Evolutionary conservation across 2,329 filamentous ascomycete genomes (phyloP), one percentile per base, ranked within the genome.

Genomic region (Chalara sp.): DNA sequence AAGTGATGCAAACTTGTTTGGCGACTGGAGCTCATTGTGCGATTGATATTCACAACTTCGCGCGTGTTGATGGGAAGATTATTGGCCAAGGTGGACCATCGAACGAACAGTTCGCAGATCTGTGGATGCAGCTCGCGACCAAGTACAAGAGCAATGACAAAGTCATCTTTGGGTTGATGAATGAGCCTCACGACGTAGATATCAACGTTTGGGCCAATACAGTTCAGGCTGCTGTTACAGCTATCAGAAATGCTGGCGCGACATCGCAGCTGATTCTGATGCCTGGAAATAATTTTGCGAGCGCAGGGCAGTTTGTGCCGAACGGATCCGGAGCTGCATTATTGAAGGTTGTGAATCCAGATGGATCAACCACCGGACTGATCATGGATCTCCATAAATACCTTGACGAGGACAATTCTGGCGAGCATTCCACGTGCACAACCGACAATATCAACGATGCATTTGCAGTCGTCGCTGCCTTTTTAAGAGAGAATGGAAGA

Each of bases 161-260:
- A 53, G 67, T 87, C 30, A 71, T 78, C 4, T 84, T 87, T 56
- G 82, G 81, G 11, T 63, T 87, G 43, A 86, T 87, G 82, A 87
- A 87, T 67, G 84, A 83, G 67, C 83, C 83, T 6, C 80, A 85
- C 63, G 54, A 59, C 21, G 28, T 54, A n/a, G 55, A 60, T 84
- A 71, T 86, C 56, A 64, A 61, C 30, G 64, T 67, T 1, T 87
- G 83, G 83, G 80, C 78, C 0, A 63, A 71, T 5, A 81, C 79
- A 0, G 77, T 79, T 53, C 84, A 87, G 61, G 72, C 72, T 10
- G 81, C 72, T 12, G 83, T 88, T 1, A 81, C 76, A 0, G 83
- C 81, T 4, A 86, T 88, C 58, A 78, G 84, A 42, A 65, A 74
- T 41, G 76, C 79, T 2, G 83, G 83, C n/a, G 82, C 83, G n/a